Evolutionary conservation across 2,329 filamentous ascomycete species (phyloP).

Genomic region (Byssoonygena ceratinophila): DNA sequence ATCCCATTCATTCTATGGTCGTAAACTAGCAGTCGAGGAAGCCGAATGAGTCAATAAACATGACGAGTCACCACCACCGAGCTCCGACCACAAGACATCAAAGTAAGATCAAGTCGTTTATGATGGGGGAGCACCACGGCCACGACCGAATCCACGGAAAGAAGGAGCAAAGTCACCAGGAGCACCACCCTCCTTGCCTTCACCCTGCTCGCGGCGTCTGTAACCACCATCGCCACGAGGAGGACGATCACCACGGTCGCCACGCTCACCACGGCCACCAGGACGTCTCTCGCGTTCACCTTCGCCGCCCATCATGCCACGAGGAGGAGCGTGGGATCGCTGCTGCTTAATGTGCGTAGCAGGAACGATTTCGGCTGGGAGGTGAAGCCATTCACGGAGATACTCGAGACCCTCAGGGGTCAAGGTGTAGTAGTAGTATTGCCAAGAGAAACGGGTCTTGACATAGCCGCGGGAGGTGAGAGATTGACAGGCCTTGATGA

Average conservation of each 20-base stretch:
- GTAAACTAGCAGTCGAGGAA: background rate
- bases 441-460: conserved; percentile 99
- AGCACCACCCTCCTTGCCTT: conserved; percentile 83
- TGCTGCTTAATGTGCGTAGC: conserved; percentile 99
- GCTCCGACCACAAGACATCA: background rate
- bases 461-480: conserved; percentile 95
- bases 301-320: conserved; percentile 87
- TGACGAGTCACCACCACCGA: background rate
- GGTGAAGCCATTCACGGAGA: conserved; percentile 99
- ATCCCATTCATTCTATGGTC: too few species aligned
- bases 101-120: conserved; percentile 10
- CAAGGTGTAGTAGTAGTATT: conserved; percentile 99
- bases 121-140: conserved; percentile 57
- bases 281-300: conserved; percentile 68
- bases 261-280: conserved; percentile 62
- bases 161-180: conserved; percentile 84
- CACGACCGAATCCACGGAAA: conserved; percentile 88
- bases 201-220: conserved; percentile 76
- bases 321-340: conserved; percentile 93
- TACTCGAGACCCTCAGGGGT: conserved; percentile 99
- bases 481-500: conserved; percentile 98
- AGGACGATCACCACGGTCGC: conserved; percentile 52
- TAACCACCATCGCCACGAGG: conserved; percentile 74
- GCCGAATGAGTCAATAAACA: too few species aligned
- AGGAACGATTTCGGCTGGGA: conserved; percentile 97